Conservation (phyloP, 2,329 filamentous ascomycete genomes). For the Trichoderma koningii region DNA sequence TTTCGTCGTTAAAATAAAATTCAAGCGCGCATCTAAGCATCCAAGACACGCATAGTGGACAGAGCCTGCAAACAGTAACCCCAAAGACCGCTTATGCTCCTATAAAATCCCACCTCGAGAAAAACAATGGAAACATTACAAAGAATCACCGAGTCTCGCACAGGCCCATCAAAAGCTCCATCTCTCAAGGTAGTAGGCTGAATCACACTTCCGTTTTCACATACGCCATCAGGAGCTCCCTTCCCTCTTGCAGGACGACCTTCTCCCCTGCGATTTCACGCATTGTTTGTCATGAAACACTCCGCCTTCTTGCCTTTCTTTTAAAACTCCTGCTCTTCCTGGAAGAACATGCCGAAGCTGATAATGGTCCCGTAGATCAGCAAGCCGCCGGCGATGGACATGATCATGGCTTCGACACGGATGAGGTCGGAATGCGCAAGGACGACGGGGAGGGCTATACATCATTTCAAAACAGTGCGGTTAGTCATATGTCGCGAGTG, state of each 20-base stretch:
- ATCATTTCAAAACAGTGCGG: background rate
- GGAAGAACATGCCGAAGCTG: constrained; percentile 97
- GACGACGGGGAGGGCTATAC: constrained; percentile 73
- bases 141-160: constrained; percentile 10
- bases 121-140: constrained; percentile 20
- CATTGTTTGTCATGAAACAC: background rate
- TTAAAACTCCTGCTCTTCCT: constrained; percentile 95
- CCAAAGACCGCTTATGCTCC: constrained; percentile 27
- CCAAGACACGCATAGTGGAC: constrained; percentile 5
- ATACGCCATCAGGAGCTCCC: background rate
- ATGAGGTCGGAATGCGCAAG: constrained; percentile 88
- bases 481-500: background rate
- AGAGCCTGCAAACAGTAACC: constrained; percentile 13
- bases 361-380: constrained; percentile 98
- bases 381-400: constrained; percentile 90
- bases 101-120: constrained; percentile 6
- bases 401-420: constrained; percentile 80
- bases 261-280: background rate
- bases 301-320: background rate
- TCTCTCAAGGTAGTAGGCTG: background rate
- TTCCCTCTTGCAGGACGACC: background rate
- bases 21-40: constrained; percentile 5
- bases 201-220: constrained; percentile 11
- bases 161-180: background rate
- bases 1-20: background rate